Percentiles rank a stretch among this genome's conserved stretches.
Evolutionary conservation across 2,329 filamentous ascomycete species (phyloP).

Genomic region (Rachicladosporium sp.): DNA sequence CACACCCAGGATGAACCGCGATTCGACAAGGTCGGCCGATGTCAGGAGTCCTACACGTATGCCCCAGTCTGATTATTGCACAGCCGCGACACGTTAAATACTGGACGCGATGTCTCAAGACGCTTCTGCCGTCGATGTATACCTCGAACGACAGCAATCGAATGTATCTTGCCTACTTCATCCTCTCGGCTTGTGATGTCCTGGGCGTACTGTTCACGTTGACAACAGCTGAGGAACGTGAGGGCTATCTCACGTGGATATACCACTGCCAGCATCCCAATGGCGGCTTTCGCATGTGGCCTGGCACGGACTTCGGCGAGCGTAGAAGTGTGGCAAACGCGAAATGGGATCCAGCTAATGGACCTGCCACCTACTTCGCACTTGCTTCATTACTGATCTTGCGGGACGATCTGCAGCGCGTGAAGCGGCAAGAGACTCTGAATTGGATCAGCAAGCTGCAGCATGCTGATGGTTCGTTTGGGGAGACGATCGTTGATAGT

Average conservation of each 20-base stretch:
- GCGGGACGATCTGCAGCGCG: slow-evolving; percentile 47
- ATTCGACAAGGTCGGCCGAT: too few species aligned
- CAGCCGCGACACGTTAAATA: slow-evolving; percentile 60
- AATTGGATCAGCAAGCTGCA: slow-evolving; percentile 67
- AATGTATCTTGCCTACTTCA: slow-evolving; percentile 82
- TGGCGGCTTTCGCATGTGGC: slow-evolving; percentile 82
- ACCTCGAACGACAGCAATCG: slow-evolving; percentile 82
- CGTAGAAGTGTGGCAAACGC: slow-evolving; percentile 39
- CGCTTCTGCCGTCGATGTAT: slow-evolving; percentile 69
- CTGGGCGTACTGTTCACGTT: slow-evolving; percentile 51
- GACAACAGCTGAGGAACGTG: slow-evolving; percentile 41
- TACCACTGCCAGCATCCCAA: slow-evolving; percentile 72
- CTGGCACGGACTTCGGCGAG: slow-evolving; percentile 48
- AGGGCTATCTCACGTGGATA: slow-evolving; percentile 59
- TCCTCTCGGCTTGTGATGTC: slow-evolving; percentile 71
- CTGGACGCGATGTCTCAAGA: slow-evolving; percentile 80
- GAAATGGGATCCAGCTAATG: slow-evolving; percentile 62
- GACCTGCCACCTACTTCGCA: slow-evolving; percentile 84
- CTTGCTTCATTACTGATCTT: slow-evolving; percentile 58
- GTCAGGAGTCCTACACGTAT: too few species aligned
- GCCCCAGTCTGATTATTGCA: too few species aligned
- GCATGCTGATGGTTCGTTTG: slow-evolving; percentile 77
- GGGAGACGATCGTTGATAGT: slow-evolving; percentile 57
- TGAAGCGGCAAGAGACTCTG: slow-evolving; percentile 57
- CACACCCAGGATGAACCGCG: too few species aligned